phyloP scores from a whole-genome alignment of 805 yeast species.

The Yarrowia sp. region DNA sequence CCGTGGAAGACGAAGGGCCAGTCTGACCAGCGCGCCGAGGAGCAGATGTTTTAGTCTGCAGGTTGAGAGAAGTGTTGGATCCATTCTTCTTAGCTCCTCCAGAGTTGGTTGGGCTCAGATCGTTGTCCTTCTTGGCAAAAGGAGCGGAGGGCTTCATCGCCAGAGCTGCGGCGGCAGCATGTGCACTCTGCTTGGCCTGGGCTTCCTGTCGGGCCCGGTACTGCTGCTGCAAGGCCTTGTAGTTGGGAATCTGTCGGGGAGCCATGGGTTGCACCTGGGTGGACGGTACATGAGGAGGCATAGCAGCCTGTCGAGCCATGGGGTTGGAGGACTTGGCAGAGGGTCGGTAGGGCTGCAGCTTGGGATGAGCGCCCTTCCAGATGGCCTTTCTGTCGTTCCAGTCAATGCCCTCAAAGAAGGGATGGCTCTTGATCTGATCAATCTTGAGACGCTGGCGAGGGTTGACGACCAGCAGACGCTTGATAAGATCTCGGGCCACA shows the following conservation, averaged over 20 bases:
- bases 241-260: constrained; percentile 26
- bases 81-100: constrained; percentile 6
- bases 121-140: constrained; percentile 10
- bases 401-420: constrained; percentile 64
- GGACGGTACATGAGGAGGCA: constrained; percentile 9
- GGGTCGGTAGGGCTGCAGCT: constrained; percentile 59
- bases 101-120: constrained; percentile 6
- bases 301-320: constrained; percentile 24
- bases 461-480: constrained; percentile 62
- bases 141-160: constrained; percentile 25
- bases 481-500: constrained; percentile 61
- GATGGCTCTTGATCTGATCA: constrained; percentile 56
- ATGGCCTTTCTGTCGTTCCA: constrained; percentile 68
- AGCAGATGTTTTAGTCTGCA: constrained; percentile 7
- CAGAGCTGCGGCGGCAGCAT: constrained; percentile 18
- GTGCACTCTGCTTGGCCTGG: constrained; percentile 23
- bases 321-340: constrained; percentile 26
- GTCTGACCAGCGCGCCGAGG: constrained; percentile 16
- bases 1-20: constrained; percentile 1
- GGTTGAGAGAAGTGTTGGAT: constrained; percentile 10
- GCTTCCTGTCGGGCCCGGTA: constrained; percentile 19
- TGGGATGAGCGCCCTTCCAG: constrained; percentile 70
- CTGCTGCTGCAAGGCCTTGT: constrained; percentile 26
- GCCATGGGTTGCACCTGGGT: constrained; percentile 14
- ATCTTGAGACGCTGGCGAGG: constrained; percentile 64